These are phyloP conservation scores for Falciphora oryzae DNA, from an alignment of 2,329 filamentous ascomycete genomes.

Conservation along the genomic window DNA sequence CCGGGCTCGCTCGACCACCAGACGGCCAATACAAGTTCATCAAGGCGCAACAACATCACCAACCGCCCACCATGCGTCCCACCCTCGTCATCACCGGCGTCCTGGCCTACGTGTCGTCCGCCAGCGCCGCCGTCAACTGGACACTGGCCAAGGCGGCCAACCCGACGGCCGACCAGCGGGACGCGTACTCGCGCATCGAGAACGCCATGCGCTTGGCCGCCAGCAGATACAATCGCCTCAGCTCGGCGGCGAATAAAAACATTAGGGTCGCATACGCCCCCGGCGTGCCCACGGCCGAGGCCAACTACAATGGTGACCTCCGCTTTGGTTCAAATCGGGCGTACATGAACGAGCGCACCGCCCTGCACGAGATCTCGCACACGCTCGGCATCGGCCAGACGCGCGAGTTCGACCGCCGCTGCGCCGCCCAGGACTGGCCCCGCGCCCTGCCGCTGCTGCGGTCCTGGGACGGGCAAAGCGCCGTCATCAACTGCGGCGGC, in stretches of 20 bases:
- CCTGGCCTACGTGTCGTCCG: slow-evolving; percentile 23
- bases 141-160: slow-evolving; percentile 30
- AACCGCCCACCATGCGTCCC: slow-evolving; percentile 28
- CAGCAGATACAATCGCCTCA: slow-evolving; percentile 31
- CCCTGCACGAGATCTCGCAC: slow-evolving; percentile 42
- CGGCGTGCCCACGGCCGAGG: slow-evolving; percentile 40
- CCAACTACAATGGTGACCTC: slow-evolving; percentile 35
- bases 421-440: slow-evolving; percentile 36
- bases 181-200: slow-evolving; percentile 39
- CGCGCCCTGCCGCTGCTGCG: slow-evolving; percentile 32
- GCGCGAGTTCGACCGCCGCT: slow-evolving; percentile 30
- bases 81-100: slow-evolving; percentile 22
- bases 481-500: slow-evolving; percentile 34
- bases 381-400: slow-evolving; percentile 42
- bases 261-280: slow-evolving; percentile 36
- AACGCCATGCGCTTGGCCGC: slow-evolving; percentile 34
- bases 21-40: too few relatives aligned
- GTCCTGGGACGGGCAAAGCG: slow-evolving; percentile 33
- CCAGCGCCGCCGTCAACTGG: slow-evolving; percentile 34
- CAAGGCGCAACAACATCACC: not conserved
- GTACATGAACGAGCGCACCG: slow-evolving; percentile 44
- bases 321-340: slow-evolving; percentile 38
- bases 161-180: slow-evolving; percentile 34
- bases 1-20: not conserved
- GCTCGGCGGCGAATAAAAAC: slow-evolving; percentile 29